These are phyloP conservation scores for Amanita molliuscula DNA, from an alignment of 768 basidiomycete species.

Conservation along the genomic window DNA sequence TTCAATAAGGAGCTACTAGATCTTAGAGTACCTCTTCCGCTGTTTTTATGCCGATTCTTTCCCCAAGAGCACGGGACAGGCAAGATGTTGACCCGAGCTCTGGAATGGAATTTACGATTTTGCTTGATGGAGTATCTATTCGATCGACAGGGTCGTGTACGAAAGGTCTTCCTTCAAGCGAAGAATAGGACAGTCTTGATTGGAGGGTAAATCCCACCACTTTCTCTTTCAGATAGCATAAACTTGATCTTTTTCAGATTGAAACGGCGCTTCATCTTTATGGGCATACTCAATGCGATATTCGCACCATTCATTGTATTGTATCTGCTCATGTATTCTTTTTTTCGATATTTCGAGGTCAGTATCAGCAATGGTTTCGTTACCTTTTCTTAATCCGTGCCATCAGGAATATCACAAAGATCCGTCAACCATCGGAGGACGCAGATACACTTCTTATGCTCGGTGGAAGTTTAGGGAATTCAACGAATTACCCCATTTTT, in stretches of 20 bases:
- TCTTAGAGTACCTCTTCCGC: conserved; percentile 73
- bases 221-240: background rate
- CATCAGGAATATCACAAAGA: conserved; percentile 96
- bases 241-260: conserved; percentile 37
- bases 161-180: conserved; percentile 85
- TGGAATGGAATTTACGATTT: conserved; percentile 97
- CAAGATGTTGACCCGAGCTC: conserved; percentile 72
- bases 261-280: conserved; percentile 82
- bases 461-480: conserved; percentile 99
- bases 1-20: conserved; percentile 97
- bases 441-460: conserved; percentile 89
- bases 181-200: conserved; percentile 71
- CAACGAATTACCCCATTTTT: conserved; percentile 94
- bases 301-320: conserved; percentile 96
- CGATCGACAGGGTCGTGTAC: conserved; percentile 79
- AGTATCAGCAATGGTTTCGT: conserved; percentile 13
- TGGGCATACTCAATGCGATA: conserved; percentile 92
- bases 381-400: conserved; percentile 7
- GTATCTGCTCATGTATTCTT: conserved; percentile 96
- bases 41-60: conserved; percentile 39
- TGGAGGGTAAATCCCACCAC: conserved; percentile 51
- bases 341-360: conserved; percentile 99
- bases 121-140: conserved; percentile 95
- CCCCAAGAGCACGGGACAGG: conserved; percentile 53
- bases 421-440: conserved; percentile 87